Conservation (phyloP, 495 filamentous ascomycete genomes). For the Hypoxylon trugodes region DNA sequence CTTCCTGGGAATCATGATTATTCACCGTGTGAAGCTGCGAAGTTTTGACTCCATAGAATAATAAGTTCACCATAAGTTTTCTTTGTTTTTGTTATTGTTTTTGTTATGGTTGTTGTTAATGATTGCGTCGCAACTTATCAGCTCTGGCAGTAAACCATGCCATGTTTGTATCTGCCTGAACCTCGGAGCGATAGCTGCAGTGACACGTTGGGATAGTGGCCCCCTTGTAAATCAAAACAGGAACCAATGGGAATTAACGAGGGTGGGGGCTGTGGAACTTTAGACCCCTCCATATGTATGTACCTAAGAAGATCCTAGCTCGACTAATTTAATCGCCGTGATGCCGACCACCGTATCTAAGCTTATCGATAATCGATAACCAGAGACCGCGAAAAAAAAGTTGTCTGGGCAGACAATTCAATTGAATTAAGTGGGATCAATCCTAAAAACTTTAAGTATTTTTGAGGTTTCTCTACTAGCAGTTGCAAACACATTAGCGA, state of each 20-base stretch:
- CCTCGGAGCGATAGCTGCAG: slow-evolving; percentile 26
- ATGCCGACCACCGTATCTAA: not conserved
- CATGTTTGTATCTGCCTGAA: not conserved
- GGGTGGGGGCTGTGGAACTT: slow-evolving; percentile 6
- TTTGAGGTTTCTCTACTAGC: not conserved
- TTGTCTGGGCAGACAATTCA: slow-evolving; percentile 17
- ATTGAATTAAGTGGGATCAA: slow-evolving; percentile 17
- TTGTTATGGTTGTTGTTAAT: slow-evolving; percentile 1
- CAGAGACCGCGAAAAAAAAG: slow-evolving; percentile 28
- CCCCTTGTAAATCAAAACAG: slow-evolving; percentile 10
- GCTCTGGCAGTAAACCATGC: not conserved
- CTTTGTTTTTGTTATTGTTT: too few relatives aligned
- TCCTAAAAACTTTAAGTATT: slow-evolving; percentile 1
- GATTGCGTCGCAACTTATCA: slow-evolving; percentile 4
- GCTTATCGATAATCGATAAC: slow-evolving; percentile 42
- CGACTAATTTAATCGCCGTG: too few relatives aligned
- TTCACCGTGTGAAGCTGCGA: slow-evolving; percentile 4
- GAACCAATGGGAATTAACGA: slow-evolving; percentile 1
- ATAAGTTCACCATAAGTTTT: too few relatives aligned
- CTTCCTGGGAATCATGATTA: slow-evolving; percentile 68
- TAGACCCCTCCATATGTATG: not conserved
- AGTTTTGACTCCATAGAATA: not conserved
- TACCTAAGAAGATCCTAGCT: not conserved
- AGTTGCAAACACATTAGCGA: not conserved
- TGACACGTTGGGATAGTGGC: slow-evolving; percentile 12